These are phyloP conservation scores for Hymenoscyphus scutula DNA, from an alignment of 2,329 filamentous ascomycete species.

Conservation along the genomic window DNA sequence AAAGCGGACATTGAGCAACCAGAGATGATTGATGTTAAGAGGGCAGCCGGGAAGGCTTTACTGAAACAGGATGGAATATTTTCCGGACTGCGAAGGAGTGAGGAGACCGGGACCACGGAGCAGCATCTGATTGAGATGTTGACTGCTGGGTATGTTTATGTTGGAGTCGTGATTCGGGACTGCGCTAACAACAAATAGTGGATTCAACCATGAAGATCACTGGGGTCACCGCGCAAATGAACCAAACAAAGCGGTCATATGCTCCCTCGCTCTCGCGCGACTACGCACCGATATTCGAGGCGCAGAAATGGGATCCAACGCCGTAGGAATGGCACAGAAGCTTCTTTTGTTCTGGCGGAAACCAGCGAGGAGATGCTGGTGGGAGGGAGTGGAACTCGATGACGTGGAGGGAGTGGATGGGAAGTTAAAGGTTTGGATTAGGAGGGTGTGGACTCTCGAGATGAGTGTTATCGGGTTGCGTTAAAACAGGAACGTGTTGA, in stretches of 20 bases:
- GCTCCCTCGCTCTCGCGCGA: conserved; percentile 88
- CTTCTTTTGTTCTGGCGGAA: conserved; percentile 97
- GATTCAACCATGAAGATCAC: conserved; percentile 90
- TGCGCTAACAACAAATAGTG: conserved; percentile 51
- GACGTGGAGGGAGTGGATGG: conserved; percentile 88
- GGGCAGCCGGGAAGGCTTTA: conserved; percentile 82
- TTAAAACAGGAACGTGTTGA: conserved; percentile 13
- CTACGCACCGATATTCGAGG: conserved; percentile 90
- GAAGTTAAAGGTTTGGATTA: conserved; percentile 95
- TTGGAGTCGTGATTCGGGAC: not conserved
- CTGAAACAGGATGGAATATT: conserved; percentile 93
- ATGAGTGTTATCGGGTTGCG: conserved; percentile 92
- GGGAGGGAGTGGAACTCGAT: conserved; percentile 93
- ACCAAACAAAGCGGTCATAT: conserved; percentile 97
- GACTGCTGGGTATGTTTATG: conserved; percentile 78
- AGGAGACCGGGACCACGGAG: conserved; percentile 94
- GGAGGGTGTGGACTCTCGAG: conserved; percentile 96
- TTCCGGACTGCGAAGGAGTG: conserved; percentile 88
- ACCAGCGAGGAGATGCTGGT: conserved; percentile 94
- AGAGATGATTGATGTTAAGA: conserved; percentile 96
- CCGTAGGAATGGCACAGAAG: conserved; percentile 98
- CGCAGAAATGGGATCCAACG: conserved; percentile 69
- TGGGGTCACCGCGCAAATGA: conserved; percentile 98
- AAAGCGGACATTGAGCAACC: conserved; percentile 75
- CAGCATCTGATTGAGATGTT: conserved; percentile 99